phyloP scores from a whole-genome alignment of 75 land plant species.

The Chamaecyparis obtusa region DNA sequence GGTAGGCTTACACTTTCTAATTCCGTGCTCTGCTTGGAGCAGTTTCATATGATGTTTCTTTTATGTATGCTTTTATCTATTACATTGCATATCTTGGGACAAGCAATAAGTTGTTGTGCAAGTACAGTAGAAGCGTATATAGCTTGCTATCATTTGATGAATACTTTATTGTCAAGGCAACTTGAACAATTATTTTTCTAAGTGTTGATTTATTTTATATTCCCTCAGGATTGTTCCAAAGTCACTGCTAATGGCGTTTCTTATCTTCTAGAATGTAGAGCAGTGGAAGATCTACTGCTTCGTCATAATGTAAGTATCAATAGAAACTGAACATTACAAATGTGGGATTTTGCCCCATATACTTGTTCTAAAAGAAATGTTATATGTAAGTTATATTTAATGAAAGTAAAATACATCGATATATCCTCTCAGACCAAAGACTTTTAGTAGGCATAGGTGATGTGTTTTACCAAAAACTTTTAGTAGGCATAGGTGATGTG shows the following conservation, averaged over 20 bases:
- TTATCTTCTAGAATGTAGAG: conserved; percentile 38
- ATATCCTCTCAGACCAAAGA: background rate
- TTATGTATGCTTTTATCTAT: background rate
- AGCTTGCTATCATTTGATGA: background rate
- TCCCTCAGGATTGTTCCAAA: conserved; percentile 44
- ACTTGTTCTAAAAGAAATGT: background rate
- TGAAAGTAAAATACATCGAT: background rate
- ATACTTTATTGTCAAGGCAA: background rate
- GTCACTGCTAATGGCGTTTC: conserved; percentile 38
- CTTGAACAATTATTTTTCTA: background rate
- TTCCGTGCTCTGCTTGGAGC: background rate
- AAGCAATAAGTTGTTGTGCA: background rate
- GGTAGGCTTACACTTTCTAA: background rate
- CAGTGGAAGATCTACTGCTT: conserved; percentile 43
- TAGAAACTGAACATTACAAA: background rate
- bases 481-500: background rate
- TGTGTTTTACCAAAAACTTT: no score
- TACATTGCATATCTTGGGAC: background rate
- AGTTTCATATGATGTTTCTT: background rate
- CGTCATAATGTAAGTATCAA: conserved; percentile 51
- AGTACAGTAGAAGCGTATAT: background rate
- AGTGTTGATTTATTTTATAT: background rate
- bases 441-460: no score
- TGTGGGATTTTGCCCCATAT: background rate
- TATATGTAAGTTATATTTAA: background rate